Conservation (phyloP, 306 rosid species). For the Begonia fuchsioides region DNA sequence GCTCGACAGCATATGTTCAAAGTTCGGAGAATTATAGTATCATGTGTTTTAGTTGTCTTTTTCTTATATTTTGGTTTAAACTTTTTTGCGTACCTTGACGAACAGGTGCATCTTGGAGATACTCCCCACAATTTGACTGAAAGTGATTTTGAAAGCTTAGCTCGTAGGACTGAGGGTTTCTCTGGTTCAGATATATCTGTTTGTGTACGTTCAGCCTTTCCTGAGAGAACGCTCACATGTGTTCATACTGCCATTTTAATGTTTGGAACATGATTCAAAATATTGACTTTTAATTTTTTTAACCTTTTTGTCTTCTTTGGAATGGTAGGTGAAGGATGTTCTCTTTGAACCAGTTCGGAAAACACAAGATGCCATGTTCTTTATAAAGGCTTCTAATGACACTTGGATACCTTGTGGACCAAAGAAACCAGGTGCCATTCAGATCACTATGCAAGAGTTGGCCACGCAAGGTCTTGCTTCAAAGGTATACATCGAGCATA, state of each 20-base stretch:
- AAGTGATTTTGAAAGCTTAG: slow-evolving; percentile 70
- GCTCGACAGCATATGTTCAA: slow-evolving; percentile 95
- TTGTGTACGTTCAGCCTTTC: slow-evolving; percentile 48
- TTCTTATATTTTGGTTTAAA: slow-evolving; percentile 6
- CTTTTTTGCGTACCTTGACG: slow-evolving; percentile 11
- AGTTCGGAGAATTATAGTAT: slow-evolving; percentile 25
- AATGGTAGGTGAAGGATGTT: slow-evolving; percentile 85
- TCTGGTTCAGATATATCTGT: slow-evolving; percentile 91
- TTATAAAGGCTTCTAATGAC: slow-evolving; percentile 38
- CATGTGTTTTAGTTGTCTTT: background rate
- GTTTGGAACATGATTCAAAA: background rate
- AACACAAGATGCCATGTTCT: slow-evolving; percentile 99
- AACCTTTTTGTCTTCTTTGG: slow-evolving; percentile 3
- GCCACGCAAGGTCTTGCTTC: slow-evolving; percentile 73
- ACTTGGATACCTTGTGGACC: slow-evolving; percentile 93
- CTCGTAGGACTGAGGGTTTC: slow-evolving; percentile 65
- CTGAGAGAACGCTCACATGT: background rate
- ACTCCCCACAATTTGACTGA: slow-evolving; percentile 82
- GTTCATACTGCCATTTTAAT: background rate
- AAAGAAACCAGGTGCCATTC: slow-evolving; percentile 64
- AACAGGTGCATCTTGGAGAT: slow-evolving; percentile 94
- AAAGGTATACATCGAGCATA: slow-evolving; percentile 40
- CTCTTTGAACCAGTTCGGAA: slow-evolving; percentile 97
- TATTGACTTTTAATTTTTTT: background rate
- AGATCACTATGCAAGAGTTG: slow-evolving; percentile 75